phyloP scores from a whole-genome alignment of 345 rosid genomes.

The Euclidium syriacum region DNA sequence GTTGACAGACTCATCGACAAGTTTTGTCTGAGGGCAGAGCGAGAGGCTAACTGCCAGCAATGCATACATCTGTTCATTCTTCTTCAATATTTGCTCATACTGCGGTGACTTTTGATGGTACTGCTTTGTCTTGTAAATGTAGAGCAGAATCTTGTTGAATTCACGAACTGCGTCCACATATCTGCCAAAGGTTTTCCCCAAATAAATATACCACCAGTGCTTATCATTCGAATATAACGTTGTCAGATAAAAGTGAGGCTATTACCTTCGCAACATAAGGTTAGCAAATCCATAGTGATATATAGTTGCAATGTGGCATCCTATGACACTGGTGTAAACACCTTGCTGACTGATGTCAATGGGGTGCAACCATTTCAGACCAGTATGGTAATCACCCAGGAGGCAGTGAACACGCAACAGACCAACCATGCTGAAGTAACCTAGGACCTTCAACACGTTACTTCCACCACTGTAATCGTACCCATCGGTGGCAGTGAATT shows the following conservation, averaged over 20 bases:
- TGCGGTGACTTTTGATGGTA: constrained; percentile 90
- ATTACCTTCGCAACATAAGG: constrained; percentile 94
- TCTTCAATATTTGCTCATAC: constrained; percentile 91
- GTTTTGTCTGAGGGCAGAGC: constrained; percentile 88
- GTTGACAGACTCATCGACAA: constrained; percentile 87
- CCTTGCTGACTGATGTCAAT: constrained; percentile 95
- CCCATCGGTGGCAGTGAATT: constrained; percentile 95
- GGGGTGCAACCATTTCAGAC: constrained; percentile 84
- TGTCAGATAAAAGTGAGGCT: neutral
- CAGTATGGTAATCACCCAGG: constrained; percentile 93
- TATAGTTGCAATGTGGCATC: constrained; percentile 88
- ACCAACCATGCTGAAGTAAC: constrained; percentile 98
- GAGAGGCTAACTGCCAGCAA: constrained; percentile 77
- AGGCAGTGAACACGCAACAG: constrained; percentile 94
- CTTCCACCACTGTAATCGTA: constrained; percentile 96
- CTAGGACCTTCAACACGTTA: constrained; percentile 91
- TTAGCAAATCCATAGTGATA: constrained; percentile 98
- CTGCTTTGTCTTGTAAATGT: constrained; percentile 92
- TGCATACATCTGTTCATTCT: constrained; percentile 99
- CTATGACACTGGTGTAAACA: constrained; percentile 84
- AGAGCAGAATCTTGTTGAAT: constrained; percentile 87
- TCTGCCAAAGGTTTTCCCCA: constrained; percentile 31
- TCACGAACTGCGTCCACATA: constrained; percentile 94
- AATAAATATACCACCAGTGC: neutral
- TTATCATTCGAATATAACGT: too few relatives aligned